Percentiles rank a stretch among this genome's conserved stretches.
phyloP scores from a whole-genome alignment of 2,329 filamentous ascomycete species.

The Clarireedia monteithiana region DNA sequence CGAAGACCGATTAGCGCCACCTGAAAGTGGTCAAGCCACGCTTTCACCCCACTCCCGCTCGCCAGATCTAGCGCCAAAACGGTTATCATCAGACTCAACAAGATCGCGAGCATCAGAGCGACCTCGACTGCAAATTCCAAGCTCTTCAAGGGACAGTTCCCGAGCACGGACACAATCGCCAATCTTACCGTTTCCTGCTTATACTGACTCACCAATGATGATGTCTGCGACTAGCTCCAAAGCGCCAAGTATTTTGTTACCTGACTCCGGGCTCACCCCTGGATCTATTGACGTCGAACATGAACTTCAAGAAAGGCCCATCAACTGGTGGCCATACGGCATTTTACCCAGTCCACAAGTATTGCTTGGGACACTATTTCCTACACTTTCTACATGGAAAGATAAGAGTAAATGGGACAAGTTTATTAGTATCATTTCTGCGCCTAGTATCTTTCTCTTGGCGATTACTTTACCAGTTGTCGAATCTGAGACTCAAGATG shows the following conservation, averaged over 20 bases:
- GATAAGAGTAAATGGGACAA: conserved; percentile 83
- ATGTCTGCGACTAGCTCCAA: conserved; percentile 23
- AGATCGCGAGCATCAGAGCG: conserved; percentile 14
- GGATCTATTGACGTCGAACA: conserved; percentile 21
- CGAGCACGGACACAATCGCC: conserved; percentile 22
- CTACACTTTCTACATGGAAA: conserved; percentile 74
- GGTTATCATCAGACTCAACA: conserved; percentile 14
- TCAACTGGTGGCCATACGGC: conserved; percentile 76
- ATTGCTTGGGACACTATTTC: conserved; percentile 71
- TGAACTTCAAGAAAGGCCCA: conserved; percentile 28
- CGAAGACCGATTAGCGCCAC: conserved; percentile 36
- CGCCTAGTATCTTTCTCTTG: conserved; percentile 84
- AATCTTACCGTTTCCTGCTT: conserved; percentile 26
- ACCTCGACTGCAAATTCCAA: conserved; percentile 25
- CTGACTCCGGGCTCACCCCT: conserved; percentile 18
- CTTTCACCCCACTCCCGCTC: not conserved
- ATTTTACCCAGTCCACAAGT: conserved; percentile 65
- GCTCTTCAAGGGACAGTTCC: conserved; percentile 24
- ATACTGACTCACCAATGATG: conserved; percentile 27
- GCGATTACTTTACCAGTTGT: conserved; percentile 89
- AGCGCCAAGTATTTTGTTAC: conserved; percentile 26
- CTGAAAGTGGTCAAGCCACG: conserved; percentile 32
- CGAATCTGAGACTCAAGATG: conserved; percentile 54
- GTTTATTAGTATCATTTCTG: conserved; percentile 70
- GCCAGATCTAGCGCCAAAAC: not conserved